A percentile compares a stretch with the other conserved stretches of the same genome.
Conservation (phyloP, 371 early-diverging fungal genomes). For the Mycotypha africana region DNA sequence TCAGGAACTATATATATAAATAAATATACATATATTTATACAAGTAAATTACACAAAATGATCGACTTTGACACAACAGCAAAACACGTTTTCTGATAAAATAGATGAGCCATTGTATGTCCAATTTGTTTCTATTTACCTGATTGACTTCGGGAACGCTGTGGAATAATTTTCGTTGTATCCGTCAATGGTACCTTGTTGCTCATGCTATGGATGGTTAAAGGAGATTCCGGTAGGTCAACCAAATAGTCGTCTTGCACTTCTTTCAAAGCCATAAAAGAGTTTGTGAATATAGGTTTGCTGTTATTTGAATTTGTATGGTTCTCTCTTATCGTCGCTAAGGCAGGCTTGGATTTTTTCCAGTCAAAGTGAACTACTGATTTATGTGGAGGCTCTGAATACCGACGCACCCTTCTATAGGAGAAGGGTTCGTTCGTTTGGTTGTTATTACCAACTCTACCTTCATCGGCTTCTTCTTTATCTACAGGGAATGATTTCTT, state of each 20-base stretch:
- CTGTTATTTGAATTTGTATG: background rate
- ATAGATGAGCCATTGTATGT: too few species aligned
- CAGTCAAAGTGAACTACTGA: too few species aligned
- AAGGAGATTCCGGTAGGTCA: conserved; percentile 1
- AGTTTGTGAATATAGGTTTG: conserved; percentile 6
- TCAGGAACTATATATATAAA: conserved; percentile 11
- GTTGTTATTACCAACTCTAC: too few species aligned
- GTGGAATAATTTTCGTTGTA: background rate
- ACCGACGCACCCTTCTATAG: conserved; percentile 18
- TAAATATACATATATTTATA: too few species aligned
- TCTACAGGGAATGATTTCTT: too few species aligned
- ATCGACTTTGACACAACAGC: too few species aligned
- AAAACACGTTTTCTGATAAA: too few species aligned
- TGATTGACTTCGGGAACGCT: conserved; percentile 17
- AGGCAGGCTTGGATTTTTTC: background rate
- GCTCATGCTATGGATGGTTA: background rate
- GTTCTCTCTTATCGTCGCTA: background rate
- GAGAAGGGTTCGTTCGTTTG: too few species aligned
- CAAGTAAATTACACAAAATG: too few species aligned
- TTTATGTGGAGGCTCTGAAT: conserved; percentile 30
- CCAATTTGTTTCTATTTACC: conserved; percentile 13
- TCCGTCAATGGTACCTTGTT: too few species aligned
- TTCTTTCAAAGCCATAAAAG: conserved; percentile 7
- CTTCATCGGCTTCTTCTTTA: too few species aligned
- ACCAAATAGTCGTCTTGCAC: conserved; percentile 1